A percentile compares a stretch with the other conserved stretches of the same genome.
Conservation (phyloP, 2,329 filamentous ascomycete genomes). For the Phialophora verrucosa region DNA sequence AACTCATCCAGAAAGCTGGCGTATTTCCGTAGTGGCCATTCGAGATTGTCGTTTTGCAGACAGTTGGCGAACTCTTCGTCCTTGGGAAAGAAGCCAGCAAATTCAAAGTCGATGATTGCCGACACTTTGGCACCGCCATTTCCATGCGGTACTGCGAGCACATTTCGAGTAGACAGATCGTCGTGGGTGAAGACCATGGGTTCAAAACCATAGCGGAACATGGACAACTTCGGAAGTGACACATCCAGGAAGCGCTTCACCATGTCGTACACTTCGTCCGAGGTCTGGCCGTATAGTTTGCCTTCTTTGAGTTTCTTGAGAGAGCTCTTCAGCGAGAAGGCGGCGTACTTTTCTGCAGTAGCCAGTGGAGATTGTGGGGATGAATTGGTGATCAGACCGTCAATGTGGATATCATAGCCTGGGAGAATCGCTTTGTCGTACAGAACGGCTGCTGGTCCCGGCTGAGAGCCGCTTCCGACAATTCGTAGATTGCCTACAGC, state of each 20-base stretch:
- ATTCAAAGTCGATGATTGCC: conserved; percentile 44
- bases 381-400: conserved; percentile 23
- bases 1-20: conserved; percentile 27
- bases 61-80: conserved; percentile 42
- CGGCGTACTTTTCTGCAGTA: conserved; percentile 20
- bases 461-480: conserved; percentile 18
- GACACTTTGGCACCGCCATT: conserved; percentile 30
- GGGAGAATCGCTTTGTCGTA: conserved; percentile 31
- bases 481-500: conserved; percentile 32
- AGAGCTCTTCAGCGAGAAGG: conserved; percentile 19
- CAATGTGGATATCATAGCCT: conserved; percentile 29
- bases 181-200: conserved; percentile 40
- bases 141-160: conserved; percentile 39
- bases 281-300: conserved; percentile 24
- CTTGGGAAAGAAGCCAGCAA: conserved; percentile 42
- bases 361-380: conserved; percentile 20
- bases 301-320: conserved; percentile 23
- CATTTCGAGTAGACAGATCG: conserved; percentile 41
- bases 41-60: conserved; percentile 31
- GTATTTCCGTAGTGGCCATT: conserved; percentile 31
- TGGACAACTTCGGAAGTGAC: conserved; percentile 27
- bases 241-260: conserved; percentile 28
- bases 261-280: conserved; percentile 25
- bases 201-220: conserved; percentile 19
- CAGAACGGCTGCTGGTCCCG: conserved; percentile 21